Base-by-base conservation (phyloP, 768 basidiomycete genomes). In the Suillus subaureus region DNA sequence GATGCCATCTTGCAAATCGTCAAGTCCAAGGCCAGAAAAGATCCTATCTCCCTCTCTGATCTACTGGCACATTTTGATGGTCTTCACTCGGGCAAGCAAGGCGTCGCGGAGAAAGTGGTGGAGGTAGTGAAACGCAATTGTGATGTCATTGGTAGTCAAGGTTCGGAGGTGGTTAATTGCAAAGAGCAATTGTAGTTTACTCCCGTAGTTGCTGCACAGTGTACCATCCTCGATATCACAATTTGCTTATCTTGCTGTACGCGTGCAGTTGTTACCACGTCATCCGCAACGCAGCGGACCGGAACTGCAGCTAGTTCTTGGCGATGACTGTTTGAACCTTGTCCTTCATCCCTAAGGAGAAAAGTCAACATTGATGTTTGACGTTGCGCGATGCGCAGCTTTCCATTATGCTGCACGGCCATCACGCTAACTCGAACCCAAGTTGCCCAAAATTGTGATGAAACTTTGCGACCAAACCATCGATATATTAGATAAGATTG, bases 101-200 rank as follows among this genome's bases (percentile, higher is more conserved):
- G 92, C 33, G 86, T 93, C 3, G 81, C 77, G 70, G 89, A 89
- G 71, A 97, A 96, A 79, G 81, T 97, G 26, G 68, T 85, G 42
- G 94, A 96, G 68, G 87, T 97, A 56, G 83, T 92, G 15, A 72
- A 80, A 64, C 88, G 94, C 70, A 84, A 81, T 71, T 94, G 92
- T 71, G 80, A 83, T 47, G 74, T 87, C 49, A 80, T 85, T 23
- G 84, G 86, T 69, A 87, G 87, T 68, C 81, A 81, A 61, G 74
- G 75, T n/a, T 64, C 45, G 60, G 67, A 62, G 55, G 65, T 58
- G 9, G 74, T 74, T 23, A 61, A 49, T 56, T 79, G 67, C 70
- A 72, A 66, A 42, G 70, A 71, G 66, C 43, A 67, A 28, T 28
- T 9, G 61, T 76, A 31, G 28, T 31, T 16, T 28, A 16, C 16